These are phyloP conservation scores for Rutidosis leptorrhynchoides DNA, from an alignment of 129 eudicot species.

Conservation along the genomic window DNA sequence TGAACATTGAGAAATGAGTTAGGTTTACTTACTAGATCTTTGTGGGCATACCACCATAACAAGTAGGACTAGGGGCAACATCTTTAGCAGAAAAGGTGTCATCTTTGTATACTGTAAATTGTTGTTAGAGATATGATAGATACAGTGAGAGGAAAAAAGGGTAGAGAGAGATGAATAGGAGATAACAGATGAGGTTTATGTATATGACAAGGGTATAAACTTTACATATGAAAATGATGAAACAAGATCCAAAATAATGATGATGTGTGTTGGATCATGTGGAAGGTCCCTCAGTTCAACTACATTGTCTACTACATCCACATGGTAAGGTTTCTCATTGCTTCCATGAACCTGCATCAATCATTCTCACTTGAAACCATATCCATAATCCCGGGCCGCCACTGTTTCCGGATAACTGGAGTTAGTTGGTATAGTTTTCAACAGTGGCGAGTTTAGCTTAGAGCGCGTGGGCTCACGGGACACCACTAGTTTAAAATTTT, in stretches of 20 bases:
- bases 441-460: too few relatives aligned
- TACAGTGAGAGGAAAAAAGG: conserved; percentile 19
- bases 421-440: not conserved
- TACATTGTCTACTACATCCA: conserved; percentile 28
- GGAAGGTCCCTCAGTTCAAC: conserved; percentile 12
- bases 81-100: conserved; percentile 27
- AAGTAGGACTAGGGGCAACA: conserved; percentile 32
- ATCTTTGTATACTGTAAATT: conserved; percentile 21
- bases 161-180: conserved; percentile 27
- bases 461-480: too few relatives aligned
- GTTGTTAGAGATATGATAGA: conserved; percentile 24
- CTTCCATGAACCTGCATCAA: conserved; percentile 30
- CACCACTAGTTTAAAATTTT: too few relatives aligned
- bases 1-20: conserved; percentile 23
- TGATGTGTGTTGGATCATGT: conserved; percentile 37
- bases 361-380: conserved; percentile 13
- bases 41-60: conserved; percentile 32
- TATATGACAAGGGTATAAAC: conserved; percentile 27
- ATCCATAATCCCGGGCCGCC: not conserved
- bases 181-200: conserved; percentile 32
- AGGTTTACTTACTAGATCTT: conserved; percentile 34
- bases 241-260: conserved; percentile 33
- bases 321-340: conserved; percentile 38
- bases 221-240: conserved; percentile 26
- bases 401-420: not conserved